Evolutionary conservation across 768 basidiomycete genomes (phyloP).

Genomic region (Panellus pusillus): DNA sequence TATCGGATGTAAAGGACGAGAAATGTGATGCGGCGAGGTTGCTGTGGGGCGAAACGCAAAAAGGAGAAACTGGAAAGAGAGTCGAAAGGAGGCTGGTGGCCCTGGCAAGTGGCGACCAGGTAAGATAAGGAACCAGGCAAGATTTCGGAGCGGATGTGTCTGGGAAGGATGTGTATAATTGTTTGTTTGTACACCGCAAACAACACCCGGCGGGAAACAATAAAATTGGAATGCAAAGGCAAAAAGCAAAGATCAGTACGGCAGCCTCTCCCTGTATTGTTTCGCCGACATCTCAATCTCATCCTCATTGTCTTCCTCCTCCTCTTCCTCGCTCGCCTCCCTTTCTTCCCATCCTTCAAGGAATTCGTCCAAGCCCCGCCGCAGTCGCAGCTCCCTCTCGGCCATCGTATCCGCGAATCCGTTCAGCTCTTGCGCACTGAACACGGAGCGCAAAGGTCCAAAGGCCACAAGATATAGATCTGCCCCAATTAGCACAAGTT

Average conservation of each 20-base stretch:
- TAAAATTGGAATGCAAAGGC: too few species aligned
- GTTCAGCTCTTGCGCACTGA: conserved; percentile 58
- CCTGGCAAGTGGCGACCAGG: not conserved
- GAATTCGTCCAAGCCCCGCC: conserved; percentile 59
- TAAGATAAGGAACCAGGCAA: not conserved
- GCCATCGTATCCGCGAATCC: conserved; percentile 72
- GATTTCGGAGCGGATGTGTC: not conserved
- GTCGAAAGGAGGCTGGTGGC: not conserved
- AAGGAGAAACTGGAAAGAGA: conserved; percentile 19
- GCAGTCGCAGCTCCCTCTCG: conserved; percentile 68
- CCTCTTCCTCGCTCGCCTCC: conserved; percentile 11
- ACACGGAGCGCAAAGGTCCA: conserved; percentile 63
- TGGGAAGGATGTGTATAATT: not conserved
- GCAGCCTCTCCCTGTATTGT: conserved; percentile 61
- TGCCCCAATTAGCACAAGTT: conserved; percentile 30
- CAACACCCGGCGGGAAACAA: too few species aligned
- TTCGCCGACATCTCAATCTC: conserved; percentile 63
- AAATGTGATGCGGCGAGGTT: conserved; percentile 15
- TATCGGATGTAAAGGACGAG: conserved; percentile 21
- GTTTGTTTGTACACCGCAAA: too few species aligned
- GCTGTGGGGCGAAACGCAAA: conserved; percentile 9
- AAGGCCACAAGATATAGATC: conserved; percentile 81
- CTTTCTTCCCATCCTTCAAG: conserved; percentile 46
- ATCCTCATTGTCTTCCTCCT: conserved; percentile 31
- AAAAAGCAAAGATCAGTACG: conserved; percentile 43